Conservation (phyloP, 176 grass and related monocot genomes). For the Oryza rufipogon region DNA sequence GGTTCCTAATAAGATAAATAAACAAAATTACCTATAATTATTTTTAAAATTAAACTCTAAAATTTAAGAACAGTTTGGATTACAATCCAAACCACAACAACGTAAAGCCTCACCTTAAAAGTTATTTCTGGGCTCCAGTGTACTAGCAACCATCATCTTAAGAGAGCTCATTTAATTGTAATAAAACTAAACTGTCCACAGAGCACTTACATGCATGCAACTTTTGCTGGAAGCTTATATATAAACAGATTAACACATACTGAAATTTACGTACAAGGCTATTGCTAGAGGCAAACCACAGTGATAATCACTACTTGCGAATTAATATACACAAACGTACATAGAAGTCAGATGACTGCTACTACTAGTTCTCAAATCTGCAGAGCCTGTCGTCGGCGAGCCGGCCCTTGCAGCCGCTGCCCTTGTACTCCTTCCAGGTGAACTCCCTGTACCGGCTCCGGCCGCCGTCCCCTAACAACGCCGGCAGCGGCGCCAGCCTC, state of each 20-base stretch:
- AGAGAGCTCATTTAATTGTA: no score
- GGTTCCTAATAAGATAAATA: no score
- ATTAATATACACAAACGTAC: background rate
- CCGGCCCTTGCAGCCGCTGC: slow-evolving; percentile 50
- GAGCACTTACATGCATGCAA: background rate
- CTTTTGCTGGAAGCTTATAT: background rate
- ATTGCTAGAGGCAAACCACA: background rate
- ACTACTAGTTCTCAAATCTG: slow-evolving; percentile 64
- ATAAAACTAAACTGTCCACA: no score
- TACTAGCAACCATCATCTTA: no score
- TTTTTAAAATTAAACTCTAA: no score
- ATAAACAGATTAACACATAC: background rate
- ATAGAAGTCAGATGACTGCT: background rate
- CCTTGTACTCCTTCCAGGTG: slow-evolving; percentile 95
- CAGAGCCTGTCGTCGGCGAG: slow-evolving; percentile 72
- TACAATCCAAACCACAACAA: no score
- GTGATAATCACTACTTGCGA: background rate
- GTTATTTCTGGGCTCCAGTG: no score
- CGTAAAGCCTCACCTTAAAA: no score
- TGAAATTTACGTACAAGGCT: background rate
- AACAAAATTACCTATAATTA: no score
- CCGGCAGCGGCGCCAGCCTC: slow-evolving; percentile 64
- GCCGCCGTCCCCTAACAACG: slow-evolving; percentile 57
- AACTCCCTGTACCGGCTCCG: slow-evolving; percentile 86
- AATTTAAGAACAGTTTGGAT: no score